These are phyloP conservation scores for Sesbania bispinosa DNA, from an alignment of 306 rosid genomes.

Conservation along the genomic window DNA sequence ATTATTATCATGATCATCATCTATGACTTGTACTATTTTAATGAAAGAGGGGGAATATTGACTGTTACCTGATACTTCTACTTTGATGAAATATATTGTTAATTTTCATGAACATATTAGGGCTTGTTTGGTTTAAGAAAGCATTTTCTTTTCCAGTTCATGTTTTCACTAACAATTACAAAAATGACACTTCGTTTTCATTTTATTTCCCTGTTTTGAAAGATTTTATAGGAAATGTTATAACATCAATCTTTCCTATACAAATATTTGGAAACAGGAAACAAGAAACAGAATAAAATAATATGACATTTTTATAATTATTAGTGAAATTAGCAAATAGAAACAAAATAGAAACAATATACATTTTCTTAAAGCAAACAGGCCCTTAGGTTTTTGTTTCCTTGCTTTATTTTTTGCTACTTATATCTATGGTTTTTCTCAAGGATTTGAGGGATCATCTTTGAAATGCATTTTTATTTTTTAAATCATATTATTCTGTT, in stretches of 20 bases:
- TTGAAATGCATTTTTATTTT: neutral
- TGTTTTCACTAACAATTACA: neutral
- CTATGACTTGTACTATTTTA: neutral
- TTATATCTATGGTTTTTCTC: neutral
- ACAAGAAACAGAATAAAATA: neutral
- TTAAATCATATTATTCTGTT: neutral
- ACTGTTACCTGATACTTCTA: neutral
- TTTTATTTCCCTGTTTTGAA: neutral
- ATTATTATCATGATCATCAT: neutral
- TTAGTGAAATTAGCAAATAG: neutral
- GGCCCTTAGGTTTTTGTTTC: neutral
- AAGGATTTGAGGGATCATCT: constrained; percentile 7
- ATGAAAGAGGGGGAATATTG: constrained; percentile 1
- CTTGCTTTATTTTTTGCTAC: neutral
- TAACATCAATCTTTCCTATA: neutral
- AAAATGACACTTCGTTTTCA: neutral
- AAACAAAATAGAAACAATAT: neutral
- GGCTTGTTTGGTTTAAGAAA: neutral
- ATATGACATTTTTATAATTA: neutral
- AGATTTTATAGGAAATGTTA: neutral
- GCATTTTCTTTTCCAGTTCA: neutral
- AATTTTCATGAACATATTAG: neutral
- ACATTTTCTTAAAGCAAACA: neutral
- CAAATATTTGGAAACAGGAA: neutral
- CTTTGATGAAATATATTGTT: constrained; percentile 10